A percentile compares a stretch with the other conserved stretches of the same genome.
Conservation (phyloP, 371 early-diverging fungal species). For the Syncephalastrum sp. region DNA sequence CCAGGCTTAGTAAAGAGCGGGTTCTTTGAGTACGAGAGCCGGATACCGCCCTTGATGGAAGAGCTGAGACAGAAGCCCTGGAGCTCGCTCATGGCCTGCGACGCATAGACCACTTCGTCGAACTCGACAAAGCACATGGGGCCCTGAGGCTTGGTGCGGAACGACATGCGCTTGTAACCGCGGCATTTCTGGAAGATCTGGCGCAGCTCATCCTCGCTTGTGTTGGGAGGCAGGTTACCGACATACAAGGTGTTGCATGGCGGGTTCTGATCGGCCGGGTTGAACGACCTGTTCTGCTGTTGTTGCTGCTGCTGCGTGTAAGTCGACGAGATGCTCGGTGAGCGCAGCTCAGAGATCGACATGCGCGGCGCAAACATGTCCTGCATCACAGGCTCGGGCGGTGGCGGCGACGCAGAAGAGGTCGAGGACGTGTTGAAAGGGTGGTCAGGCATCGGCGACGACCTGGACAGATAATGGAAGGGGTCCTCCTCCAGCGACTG, state of each 20-base stretch:
- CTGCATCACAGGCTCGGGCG: constrained; percentile 5
- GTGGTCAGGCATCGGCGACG: constrained; percentile 21
- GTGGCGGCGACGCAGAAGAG: constrained; percentile 6
- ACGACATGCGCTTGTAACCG: constrained; percentile 84
- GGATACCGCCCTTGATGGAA: constrained; percentile 85
- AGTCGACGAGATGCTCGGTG: constrained; percentile 19
- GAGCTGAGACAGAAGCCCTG: constrained; percentile 70
- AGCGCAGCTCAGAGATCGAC: constrained; percentile 13
- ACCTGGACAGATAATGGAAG: constrained; percentile 18
- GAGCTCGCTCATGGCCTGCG: constrained; percentile 75
- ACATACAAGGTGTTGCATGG: constrained; percentile 93
- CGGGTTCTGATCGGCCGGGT: constrained; percentile 83
- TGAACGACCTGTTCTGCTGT: constrained; percentile 20
- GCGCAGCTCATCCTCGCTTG: constrained; percentile 81
- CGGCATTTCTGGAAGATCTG: constrained; percentile 65
- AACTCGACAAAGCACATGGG: constrained; percentile 92
- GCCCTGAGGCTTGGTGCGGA: constrained; percentile 71
- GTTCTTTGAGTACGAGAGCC: constrained; percentile 89
- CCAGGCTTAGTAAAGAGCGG: constrained; percentile 56
- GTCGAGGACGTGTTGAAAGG: constrained; percentile 15
- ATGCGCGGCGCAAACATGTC: constrained; percentile 7
- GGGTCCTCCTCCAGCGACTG: constrained; percentile 5
- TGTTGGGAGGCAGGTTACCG: constrained; percentile 80
- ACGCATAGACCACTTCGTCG: constrained; percentile 80
- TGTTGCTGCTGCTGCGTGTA: constrained; percentile 23